Conservation (phyloP, 1,139 yeast species). For the Lizanozyma gosingica region DNA sequence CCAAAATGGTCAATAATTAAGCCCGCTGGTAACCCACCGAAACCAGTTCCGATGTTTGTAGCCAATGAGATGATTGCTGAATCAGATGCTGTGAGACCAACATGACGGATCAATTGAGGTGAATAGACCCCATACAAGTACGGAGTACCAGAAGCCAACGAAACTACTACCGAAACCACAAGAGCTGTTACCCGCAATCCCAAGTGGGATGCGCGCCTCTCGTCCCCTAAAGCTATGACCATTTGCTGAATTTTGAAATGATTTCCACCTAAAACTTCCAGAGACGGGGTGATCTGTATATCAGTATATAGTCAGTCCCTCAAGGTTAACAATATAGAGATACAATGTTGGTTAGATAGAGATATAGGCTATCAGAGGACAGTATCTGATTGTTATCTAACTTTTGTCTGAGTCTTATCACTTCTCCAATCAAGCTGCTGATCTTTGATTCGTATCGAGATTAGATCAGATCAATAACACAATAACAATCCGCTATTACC, state of each 20-base stretch:
- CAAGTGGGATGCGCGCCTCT: slow-evolving; percentile 1
- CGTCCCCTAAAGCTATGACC: not conserved
- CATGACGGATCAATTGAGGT: slow-evolving; percentile 53
- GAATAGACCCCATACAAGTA: slow-evolving; percentile 65
- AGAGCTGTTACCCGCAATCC: slow-evolving; percentile 10
- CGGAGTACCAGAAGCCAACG: slow-evolving; percentile 56
- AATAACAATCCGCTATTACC: too few relatives aligned
- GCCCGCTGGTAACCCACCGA: slow-evolving; percentile 67
- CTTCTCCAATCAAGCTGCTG: too few relatives aligned
- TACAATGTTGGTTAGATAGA: too few relatives aligned
- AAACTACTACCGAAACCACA: slow-evolving; percentile 20
- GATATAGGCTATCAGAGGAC: too few relatives aligned
- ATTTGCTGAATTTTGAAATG: not conserved
- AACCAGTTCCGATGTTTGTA: slow-evolving; percentile 52
- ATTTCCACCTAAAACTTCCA: too few relatives aligned
- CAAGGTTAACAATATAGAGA: too few relatives aligned
- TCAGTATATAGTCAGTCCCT: too few relatives aligned
- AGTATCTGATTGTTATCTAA: too few relatives aligned
- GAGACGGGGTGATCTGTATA: too few relatives aligned
- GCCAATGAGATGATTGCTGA: slow-evolving; percentile 60
- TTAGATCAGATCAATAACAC: too few relatives aligned
- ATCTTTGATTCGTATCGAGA: too few relatives aligned
- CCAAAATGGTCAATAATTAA: slow-evolving; percentile 53
- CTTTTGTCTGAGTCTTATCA: too few relatives aligned
- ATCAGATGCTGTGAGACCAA: slow-evolving; percentile 49